Percentiles rank a stretch among this genome's conserved stretches.
These are phyloP conservation scores for Monilinia laxa DNA, from an alignment of 2,329 filamentous ascomycete genomes.

Conservation along the genomic window DNA sequence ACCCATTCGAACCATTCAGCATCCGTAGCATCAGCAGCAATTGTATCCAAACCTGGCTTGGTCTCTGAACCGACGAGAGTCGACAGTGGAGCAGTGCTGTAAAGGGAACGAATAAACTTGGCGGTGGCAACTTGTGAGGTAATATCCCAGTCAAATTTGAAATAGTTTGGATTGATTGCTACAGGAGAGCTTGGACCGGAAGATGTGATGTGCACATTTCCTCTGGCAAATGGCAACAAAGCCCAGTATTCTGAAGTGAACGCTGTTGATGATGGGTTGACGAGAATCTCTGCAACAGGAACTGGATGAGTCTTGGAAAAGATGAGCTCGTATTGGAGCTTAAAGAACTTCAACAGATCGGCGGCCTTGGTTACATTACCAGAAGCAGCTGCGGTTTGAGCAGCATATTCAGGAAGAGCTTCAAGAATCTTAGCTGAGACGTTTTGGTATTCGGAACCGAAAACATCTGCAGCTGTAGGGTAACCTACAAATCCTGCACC, in stretches of 20 bases:
- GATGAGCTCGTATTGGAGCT: slow-evolving; percentile 22
- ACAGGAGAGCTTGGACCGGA: slow-evolving; percentile 43
- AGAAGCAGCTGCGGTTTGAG: slow-evolving; percentile 40
- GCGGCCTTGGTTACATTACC: slow-evolving; percentile 42
- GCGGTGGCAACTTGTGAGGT: neutral
- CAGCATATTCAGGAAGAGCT: slow-evolving; percentile 27
- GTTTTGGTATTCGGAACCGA: slow-evolving; percentile 12
- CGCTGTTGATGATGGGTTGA: slow-evolving; percentile 43
- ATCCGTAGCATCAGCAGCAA: slow-evolving; percentile 23
- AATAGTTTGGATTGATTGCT: slow-evolving; percentile 52
- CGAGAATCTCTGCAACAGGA: slow-evolving; percentile 53
- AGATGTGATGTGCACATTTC: slow-evolving; percentile 53
- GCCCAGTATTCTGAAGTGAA: slow-evolving; percentile 23
- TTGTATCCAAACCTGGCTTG: slow-evolving; percentile 16
- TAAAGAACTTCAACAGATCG: slow-evolving; percentile 16
- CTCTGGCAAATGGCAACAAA: slow-evolving; percentile 54
- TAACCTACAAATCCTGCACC: slow-evolving; percentile 1
- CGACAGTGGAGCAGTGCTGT: neutral
- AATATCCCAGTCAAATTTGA: slow-evolving; percentile 17
- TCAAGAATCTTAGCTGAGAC: slow-evolving; percentile 3
- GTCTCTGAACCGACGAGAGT: slow-evolving; percentile 15
- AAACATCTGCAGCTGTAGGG: slow-evolving; percentile 6
- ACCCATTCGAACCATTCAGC: slow-evolving; percentile 21
- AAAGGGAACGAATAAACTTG: slow-evolving; percentile 8
- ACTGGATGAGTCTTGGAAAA: slow-evolving; percentile 42